Base-by-base conservation (phyloP, 441 rosid species). In the Jatropha multifida region DNA sequence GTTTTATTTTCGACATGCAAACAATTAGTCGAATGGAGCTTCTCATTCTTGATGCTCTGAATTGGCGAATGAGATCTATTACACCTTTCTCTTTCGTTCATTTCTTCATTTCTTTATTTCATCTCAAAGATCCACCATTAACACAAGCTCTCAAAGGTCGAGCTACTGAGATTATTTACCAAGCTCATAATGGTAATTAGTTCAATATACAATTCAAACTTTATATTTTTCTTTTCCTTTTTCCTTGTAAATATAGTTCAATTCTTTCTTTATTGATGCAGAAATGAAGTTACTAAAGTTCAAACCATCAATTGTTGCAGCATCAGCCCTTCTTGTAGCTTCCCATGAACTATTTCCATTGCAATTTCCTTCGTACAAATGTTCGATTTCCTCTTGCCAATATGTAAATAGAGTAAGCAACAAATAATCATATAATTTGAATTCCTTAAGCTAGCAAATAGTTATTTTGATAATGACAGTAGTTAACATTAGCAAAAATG, bases 51-150 rank as follows among this genome's bases (percentile, higher is more conserved):
- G 90, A 83, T 73, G 88, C 85, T 3, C 72, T 90, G 74, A 78
- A 85, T 65, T 90, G 95, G 95, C 74, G 93, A 76, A 86, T 88
- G 93, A 86, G 95, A 74, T 88, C 93, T 18, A 77, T 90, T 46
- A 90, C 95, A 0, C 95, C 95, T 18, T 86, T 89, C 81, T 83
- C 95, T 2, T 90, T 90, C 58, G 46, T 86, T 49, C 55, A 74
- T n/a, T 85, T 83, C 82, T 89, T 90, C 81, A 68, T 81, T 64
- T 85, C 90, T 58, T 65, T 79, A 38, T 81, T 86, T 68, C 63
- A 83, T 42, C 82, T 74, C 61, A 73, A 83, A 74, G 90, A 87
- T 62, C 85, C 84, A 10, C 81, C 87, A 20, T 56, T 74, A 73
- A 82, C 65, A 26, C 81, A 80, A 68, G 79, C 89, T 72, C 84